Evolutionary conservation across 129 eudicot species (phyloP).

Genomic region (Lonicera japonica): DNA sequence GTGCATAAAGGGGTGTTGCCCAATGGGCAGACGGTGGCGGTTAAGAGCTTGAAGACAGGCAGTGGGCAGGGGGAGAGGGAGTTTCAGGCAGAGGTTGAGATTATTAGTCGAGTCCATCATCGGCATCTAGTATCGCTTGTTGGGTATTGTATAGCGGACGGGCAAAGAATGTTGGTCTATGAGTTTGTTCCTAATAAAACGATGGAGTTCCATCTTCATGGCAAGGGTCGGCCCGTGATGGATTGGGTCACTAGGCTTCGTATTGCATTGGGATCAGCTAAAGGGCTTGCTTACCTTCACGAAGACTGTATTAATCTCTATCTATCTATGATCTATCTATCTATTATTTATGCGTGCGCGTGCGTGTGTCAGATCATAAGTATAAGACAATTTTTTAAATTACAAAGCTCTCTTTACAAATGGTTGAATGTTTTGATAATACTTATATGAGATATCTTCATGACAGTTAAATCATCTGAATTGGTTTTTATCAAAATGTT

Average conservation of each 20-base stretch:
- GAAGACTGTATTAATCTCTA: constrained; percentile 42
- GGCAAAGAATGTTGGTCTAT: constrained; percentile 61
- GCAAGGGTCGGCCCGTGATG: constrained; percentile 36
- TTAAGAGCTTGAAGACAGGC: constrained; percentile 64
- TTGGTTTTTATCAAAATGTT: no score
- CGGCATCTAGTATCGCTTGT: constrained; percentile 70
- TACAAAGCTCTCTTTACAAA: no score
- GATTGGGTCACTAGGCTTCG: constrained; percentile 43
- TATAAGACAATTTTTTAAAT: no score
- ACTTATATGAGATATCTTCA: no score
- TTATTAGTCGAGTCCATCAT: constrained; percentile 75
- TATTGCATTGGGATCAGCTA: constrained; percentile 57
- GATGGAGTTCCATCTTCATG: constrained; percentile 59
- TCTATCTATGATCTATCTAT: neutral
- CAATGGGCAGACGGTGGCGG: constrained; percentile 55
- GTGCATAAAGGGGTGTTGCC: constrained; percentile 66
- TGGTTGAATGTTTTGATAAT: no score
- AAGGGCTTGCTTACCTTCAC: constrained; percentile 57
- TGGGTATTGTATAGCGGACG: constrained; percentile 59
- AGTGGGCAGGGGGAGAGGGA: constrained; percentile 83
- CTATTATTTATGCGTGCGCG: no score
- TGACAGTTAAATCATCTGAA: no score
- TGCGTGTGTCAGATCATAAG: no score
- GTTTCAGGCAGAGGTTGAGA: constrained; percentile 72
- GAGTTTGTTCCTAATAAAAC: constrained; percentile 66